phyloP scores from a whole-genome alignment of 805 yeast species.

The Schizosaccharomyces osmophilus region DNA sequence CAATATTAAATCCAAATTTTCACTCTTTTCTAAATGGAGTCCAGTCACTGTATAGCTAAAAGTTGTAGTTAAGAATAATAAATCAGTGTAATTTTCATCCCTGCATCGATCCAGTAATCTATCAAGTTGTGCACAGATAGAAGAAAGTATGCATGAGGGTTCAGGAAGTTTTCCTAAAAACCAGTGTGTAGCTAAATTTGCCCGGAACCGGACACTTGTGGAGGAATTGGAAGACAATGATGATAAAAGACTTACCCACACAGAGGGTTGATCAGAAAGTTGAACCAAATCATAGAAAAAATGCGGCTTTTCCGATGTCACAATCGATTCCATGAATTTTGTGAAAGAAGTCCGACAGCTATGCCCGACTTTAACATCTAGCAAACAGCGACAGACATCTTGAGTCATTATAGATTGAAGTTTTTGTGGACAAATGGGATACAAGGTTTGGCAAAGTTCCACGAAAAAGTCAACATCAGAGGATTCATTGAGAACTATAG shows the following conservation, averaged over 20 bases:
- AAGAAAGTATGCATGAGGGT: background rate
- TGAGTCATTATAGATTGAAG: background rate
- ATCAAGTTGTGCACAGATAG: background rate
- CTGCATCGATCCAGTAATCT: background rate
- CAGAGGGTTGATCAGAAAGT: background rate
- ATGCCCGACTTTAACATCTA: background rate
- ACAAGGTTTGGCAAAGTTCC: background rate
- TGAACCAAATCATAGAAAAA: background rate
- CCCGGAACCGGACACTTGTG: background rate
- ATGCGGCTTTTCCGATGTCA: background rate
- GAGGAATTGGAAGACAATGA: background rate
- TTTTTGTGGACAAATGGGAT: background rate
- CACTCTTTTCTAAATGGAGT: background rate
- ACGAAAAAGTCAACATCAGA: too few relatives aligned
- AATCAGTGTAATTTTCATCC: background rate
- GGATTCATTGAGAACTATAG: too few relatives aligned
- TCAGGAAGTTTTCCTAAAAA: too few relatives aligned
- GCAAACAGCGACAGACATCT: background rate
- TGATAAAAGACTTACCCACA: background rate
- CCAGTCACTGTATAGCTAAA: background rate
- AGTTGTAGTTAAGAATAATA: background rate
- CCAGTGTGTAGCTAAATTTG: too few relatives aligned
- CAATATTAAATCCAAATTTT: background rate
- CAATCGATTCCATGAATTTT: background rate
- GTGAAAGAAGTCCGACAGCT: too few relatives aligned